A percentile compares a stretch with the other conserved stretches of the same genome.
These are phyloP conservation scores for Naganishia friedmannii DNA, from an alignment of 768 basidiomycete species.

Conservation along the genomic window DNA sequence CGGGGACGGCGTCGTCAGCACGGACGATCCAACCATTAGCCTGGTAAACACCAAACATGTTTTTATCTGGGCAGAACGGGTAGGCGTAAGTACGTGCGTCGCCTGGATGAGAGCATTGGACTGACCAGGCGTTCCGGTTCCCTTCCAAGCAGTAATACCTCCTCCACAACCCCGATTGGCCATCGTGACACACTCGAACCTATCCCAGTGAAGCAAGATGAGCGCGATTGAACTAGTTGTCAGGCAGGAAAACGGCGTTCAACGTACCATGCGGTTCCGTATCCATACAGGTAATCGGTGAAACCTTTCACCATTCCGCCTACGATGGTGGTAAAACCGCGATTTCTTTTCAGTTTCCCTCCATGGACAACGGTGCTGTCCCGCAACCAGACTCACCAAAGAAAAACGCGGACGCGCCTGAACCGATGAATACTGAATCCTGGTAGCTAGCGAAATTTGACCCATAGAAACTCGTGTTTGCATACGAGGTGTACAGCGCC, in stretches of 20 bases:
- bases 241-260: no score
- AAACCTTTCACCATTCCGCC: constrained; percentile 65
- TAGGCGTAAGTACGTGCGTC: neutral
- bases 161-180: constrained; percentile 69
- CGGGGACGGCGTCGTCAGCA: constrained; percentile 19
- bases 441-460: constrained; percentile 64
- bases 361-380: neutral
- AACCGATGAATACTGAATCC: constrained; percentile 67
- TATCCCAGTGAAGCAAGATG: constrained; percentile 36
- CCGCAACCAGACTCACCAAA: neutral
- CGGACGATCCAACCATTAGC: constrained; percentile 55
- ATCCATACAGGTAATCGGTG: constrained; percentile 58
- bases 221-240: no score
- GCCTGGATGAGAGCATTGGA: neutral
- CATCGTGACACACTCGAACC: constrained; percentile 63
- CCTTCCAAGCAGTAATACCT: constrained; percentile 66
- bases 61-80: neutral
- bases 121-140: constrained; percentile 37
- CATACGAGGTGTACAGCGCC: constrained; percentile 63
- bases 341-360: neutral
- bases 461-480: constrained; percentile 68
- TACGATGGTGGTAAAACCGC: neutral
- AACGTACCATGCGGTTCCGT: constrained; percentile 45
- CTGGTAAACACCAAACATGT: constrained; percentile 36
- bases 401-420: constrained; percentile 60